These are phyloP conservation scores for Amaranthus hypochondriacus DNA, from an alignment of 148 eudicot genomes.

Conservation along the genomic window DNA sequence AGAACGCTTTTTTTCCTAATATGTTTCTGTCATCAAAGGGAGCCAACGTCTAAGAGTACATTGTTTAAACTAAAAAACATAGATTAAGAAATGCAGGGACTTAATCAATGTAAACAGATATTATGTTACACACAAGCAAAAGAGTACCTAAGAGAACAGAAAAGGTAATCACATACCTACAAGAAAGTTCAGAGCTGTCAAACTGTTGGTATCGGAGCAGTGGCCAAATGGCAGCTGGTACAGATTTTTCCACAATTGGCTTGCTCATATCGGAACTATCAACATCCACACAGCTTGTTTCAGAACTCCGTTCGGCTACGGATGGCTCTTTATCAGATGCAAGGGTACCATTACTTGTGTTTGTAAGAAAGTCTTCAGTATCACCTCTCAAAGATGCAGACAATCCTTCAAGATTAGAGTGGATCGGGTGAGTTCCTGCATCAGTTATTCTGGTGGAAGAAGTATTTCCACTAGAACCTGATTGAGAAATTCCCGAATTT, in stretches of 20 bases:
- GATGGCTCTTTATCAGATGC: conserved; percentile 34
- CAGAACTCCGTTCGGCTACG: conserved; percentile 25
- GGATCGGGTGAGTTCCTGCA: conserved; percentile 34
- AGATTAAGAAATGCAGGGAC: not conserved
- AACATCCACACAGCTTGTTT: conserved; percentile 24
- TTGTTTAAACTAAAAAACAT: not conserved
- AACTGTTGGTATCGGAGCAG: conserved; percentile 53
- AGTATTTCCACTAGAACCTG: conserved; percentile 35
- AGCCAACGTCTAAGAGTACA: not conserved
- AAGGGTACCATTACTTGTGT: conserved; percentile 39
- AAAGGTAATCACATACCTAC: conserved; percentile 49
- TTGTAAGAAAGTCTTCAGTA: conserved; percentile 27
- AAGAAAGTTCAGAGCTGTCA: conserved; percentile 77
- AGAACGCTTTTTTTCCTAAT: not conserved
- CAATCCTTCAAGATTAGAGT: conserved; percentile 31
- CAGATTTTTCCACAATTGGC: conserved; percentile 41
- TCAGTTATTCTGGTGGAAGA: conserved; percentile 32
- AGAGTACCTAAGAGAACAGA: not conserved
- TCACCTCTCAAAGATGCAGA: conserved; percentile 29
- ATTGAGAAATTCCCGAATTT: conserved; percentile 34
- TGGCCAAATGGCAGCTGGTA: conserved; percentile 55
- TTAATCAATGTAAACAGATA: not conserved
- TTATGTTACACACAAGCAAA: not conserved
- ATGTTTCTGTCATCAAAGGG: not conserved
- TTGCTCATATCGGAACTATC: conserved; percentile 32